Conservation (phyloP, 2,329 filamentous ascomycete genomes). For the Fusarium hainanense region DNA sequence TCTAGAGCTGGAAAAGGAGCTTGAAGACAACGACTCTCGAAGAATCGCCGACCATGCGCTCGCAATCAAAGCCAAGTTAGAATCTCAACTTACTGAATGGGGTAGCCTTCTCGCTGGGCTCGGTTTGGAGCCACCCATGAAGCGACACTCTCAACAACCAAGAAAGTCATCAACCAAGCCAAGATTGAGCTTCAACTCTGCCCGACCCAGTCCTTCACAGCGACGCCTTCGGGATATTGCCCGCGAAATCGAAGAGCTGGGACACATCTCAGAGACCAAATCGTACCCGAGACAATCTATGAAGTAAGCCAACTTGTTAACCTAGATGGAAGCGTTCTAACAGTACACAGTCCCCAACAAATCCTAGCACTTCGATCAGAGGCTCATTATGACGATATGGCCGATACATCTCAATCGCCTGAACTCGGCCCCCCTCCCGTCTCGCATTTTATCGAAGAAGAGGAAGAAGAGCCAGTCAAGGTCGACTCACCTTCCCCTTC, state of each 20-base stretch:
- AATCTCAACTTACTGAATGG: slow-evolving; percentile 78
- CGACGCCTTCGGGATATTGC: slow-evolving; percentile 67
- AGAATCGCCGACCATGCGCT: slow-evolving; percentile 73
- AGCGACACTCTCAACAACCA: slow-evolving; percentile 56
- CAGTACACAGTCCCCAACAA: slow-evolving; percentile 65
- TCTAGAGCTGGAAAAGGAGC: slow-evolving; percentile 73
- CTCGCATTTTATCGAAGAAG: slow-evolving; percentile 67
- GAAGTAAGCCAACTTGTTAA: slow-evolving; percentile 63
- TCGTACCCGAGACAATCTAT: slow-evolving; percentile 74
- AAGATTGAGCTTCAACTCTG: slow-evolving; percentile 55
- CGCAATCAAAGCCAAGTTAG: slow-evolving; percentile 76
- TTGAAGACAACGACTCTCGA: slow-evolving; percentile 69
- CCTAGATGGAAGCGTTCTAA: slow-evolving; percentile 45
- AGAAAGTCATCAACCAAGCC: slow-evolving; percentile 56
- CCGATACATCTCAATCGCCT: slow-evolving; percentile 69
- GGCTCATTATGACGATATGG: slow-evolving; percentile 58
- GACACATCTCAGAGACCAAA: slow-evolving; percentile 75
- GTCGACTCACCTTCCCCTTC: slow-evolving; percentile 59
- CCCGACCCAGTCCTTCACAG: slow-evolving; percentile 62
- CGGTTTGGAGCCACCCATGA: slow-evolving; percentile 68
- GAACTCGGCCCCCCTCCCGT: slow-evolving; percentile 74
- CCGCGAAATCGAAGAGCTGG: slow-evolving; percentile 63
- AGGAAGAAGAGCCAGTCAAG: slow-evolving; percentile 65
- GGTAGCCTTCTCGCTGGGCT: slow-evolving; percentile 73
- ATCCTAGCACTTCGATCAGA: slow-evolving; percentile 68